These are phyloP conservation scores for Trichoderma sp. DNA, from an alignment of 2,329 filamentous ascomycete genomes.

Conservation along the genomic window DNA sequence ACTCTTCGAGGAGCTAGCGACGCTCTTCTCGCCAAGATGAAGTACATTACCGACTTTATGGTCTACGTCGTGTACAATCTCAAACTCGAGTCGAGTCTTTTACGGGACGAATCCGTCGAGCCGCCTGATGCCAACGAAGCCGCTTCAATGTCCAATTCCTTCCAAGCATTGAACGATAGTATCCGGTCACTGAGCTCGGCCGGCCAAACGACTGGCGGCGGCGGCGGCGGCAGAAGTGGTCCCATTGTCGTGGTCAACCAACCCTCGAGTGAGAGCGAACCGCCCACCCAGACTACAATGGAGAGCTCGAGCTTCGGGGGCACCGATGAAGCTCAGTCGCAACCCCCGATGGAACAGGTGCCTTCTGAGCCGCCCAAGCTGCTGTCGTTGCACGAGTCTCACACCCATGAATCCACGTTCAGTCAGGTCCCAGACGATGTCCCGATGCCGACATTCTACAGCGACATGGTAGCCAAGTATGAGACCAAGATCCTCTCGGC, in stretches of 20 bases:
- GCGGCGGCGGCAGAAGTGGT: slow-evolving; percentile 34
- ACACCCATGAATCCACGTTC: slow-evolving; percentile 50
- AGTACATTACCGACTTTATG: slow-evolving; percentile 97
- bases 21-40: slow-evolving; percentile 73
- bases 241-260: slow-evolving; percentile 42
- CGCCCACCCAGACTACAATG: slow-evolving; percentile 40
- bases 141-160: slow-evolving; percentile 44
- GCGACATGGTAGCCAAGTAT: slow-evolving; percentile 91
- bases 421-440: slow-evolving; percentile 72
- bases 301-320: slow-evolving; percentile 37
- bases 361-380: slow-evolving; percentile 37
- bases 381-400: slow-evolving; percentile 48
- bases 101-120: slow-evolving; percentile 89
- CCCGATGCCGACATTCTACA: slow-evolving; percentile 88
- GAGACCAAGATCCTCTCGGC: slow-evolving; percentile 91
- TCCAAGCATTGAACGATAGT: slow-evolving; percentile 47
- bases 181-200: slow-evolving; percentile 40
- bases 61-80: slow-evolving; percentile 98
- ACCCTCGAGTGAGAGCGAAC: slow-evolving; percentile 44
- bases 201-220: slow-evolving; percentile 37
- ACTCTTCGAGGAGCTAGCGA: slow-evolving; percentile 81
- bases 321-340: slow-evolving; percentile 38
- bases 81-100: slow-evolving; percentile 90
- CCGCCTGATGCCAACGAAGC: slow-evolving; percentile 65
- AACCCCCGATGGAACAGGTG: slow-evolving; percentile 34